A percentile compares a stretch with the other conserved stretches of the same genome.
Conservation (phyloP, 164 flowering plant species). For the Akebia trifoliata region DNA sequence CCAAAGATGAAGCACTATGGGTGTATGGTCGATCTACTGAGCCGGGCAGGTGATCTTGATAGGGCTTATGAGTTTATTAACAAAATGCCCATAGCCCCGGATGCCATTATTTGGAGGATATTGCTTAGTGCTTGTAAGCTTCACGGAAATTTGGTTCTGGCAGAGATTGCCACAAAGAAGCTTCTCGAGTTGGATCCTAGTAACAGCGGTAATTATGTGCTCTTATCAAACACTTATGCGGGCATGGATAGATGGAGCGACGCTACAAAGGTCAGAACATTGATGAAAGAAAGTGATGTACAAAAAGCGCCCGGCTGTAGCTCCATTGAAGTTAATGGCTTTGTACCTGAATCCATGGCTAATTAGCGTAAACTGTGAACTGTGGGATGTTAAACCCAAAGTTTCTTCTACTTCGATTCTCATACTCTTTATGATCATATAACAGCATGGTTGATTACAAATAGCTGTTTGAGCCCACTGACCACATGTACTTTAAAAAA, state of each 20-base stretch:
- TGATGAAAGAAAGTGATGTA: conserved; percentile 43
- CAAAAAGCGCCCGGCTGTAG: conserved; percentile 56
- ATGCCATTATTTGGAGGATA: conserved; percentile 57
- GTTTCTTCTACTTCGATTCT: too few species aligned
- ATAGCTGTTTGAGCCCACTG: too few species aligned
- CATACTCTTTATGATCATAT: too few species aligned
- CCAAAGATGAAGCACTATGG: conserved; percentile 78
- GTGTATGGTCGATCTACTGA: conserved; percentile 63
- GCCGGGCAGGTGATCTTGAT: conserved; percentile 51
- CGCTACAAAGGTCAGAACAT: conserved; percentile 37
- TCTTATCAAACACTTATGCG: conserved; percentile 58
- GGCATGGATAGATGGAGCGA: conserved; percentile 58
- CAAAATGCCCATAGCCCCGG: conserved; percentile 45
- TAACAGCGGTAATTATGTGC: conserved; percentile 58
- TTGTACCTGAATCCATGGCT: not conserved
- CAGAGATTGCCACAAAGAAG: conserved; percentile 45
- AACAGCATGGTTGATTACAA: too few species aligned
- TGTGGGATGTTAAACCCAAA: too few species aligned
- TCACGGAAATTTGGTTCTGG: conserved; percentile 48
- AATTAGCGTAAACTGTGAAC: not conserved
- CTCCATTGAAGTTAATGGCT: conserved; percentile 32
- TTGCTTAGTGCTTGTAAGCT: conserved; percentile 60
- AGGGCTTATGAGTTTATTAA: conserved; percentile 51
- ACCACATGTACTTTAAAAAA: too few species aligned
- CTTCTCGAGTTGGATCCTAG: conserved; percentile 52